Evolutionary conservation across 192 early-diverging fungal genomes (phyloP).

Genomic region (Coemansia sp.): DNA sequence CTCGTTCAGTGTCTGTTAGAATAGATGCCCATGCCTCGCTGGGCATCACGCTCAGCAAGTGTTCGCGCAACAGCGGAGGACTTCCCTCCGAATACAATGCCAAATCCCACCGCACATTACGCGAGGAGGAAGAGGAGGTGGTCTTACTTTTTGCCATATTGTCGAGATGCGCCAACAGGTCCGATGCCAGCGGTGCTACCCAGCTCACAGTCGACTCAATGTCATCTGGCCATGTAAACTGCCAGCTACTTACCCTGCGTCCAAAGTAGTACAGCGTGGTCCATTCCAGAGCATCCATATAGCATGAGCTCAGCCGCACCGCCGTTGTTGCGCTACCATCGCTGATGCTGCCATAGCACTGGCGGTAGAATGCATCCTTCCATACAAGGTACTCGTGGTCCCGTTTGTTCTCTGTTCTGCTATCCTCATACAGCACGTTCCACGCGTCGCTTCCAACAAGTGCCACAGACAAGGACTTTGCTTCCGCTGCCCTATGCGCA

Average conservation of each 20-base stretch:
- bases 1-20: slow-evolving; percentile 3
- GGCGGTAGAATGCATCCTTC: slow-evolving; percentile 21
- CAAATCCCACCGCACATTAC: slow-evolving; percentile 1
- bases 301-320: slow-evolving; percentile 10
- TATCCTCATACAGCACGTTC: slow-evolving; percentile 28
- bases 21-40: slow-evolving; percentile 12
- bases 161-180: slow-evolving; percentile 17
- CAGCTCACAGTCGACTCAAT: slow-evolving; percentile 6
- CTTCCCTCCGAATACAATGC: slow-evolving; percentile 3
- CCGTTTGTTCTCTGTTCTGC: slow-evolving; percentile 20
- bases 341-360: neutral
- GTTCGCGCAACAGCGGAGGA: slow-evolving; percentile 31
- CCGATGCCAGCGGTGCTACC: slow-evolving; percentile 31
- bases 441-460: slow-evolving; percentile 29
- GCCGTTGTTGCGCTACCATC: neutral
- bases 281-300: slow-evolving; percentile 38
- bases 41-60: slow-evolving; percentile 39
- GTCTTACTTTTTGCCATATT: too few species aligned
- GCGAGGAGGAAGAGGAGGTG: too few species aligned
- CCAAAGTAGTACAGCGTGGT: slow-evolving; percentile 37
- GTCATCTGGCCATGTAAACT: slow-evolving; percentile 36
- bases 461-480: neutral
- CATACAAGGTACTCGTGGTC: slow-evolving; percentile 13
- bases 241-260: slow-evolving; percentile 33
- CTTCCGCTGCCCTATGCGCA: neutral